Evolutionary conservation across 805 yeast genomes (phyloP), one percentile per base, ranked within the genome.

Genomic region (Metschnikowia picachoensis): DNA sequence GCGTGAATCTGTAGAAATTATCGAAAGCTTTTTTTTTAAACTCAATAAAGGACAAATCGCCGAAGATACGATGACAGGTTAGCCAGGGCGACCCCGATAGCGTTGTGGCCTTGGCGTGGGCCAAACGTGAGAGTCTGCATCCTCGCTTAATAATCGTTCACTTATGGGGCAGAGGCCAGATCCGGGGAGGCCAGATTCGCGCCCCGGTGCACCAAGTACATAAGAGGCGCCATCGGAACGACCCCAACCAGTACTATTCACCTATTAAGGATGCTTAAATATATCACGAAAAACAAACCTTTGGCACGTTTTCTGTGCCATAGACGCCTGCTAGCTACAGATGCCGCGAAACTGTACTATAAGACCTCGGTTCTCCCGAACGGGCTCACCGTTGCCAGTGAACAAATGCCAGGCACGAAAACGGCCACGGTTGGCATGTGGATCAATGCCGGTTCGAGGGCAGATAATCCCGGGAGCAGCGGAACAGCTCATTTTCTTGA

Each of bases 401-500:
- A 94, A 64, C 61, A 76, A 37, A 80, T 87, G 62, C 98, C 98
- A 10, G 83, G 86, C 51, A 83, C 95, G 8, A 77, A 85, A 56
- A 90, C 97, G 37, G 98, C 99, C 50, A 94, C 99, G 2, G 97
- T 94, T 12, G 99, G 98, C 2, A 92, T 94, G 45, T 95, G 97
- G 92, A 90, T 94, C 51, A 97, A 94, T 68, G 97, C 99, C 35
- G 99, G 99, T 2, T 91, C 97, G 3, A 77, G 99, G 51, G 98
- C 98, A 3, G 99, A 94, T 67, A 85, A 82, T 59, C 81, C 87
- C 59, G 77, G 77, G 60, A 90, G 90, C 57, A 75, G 81, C 43
- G 99, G 99, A 39, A 91, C 98, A 8, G 99, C 99, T 0, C 99
- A 94, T 69, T 94, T 94, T 64, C 71, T 94, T 47, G 99, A 94